Percentiles rank a stretch among this genome's conserved stretches.
These are phyloP conservation scores for Mrakia gelida DNA, from an alignment of 768 basidiomycete genomes.

Conservation along the genomic window DNA sequence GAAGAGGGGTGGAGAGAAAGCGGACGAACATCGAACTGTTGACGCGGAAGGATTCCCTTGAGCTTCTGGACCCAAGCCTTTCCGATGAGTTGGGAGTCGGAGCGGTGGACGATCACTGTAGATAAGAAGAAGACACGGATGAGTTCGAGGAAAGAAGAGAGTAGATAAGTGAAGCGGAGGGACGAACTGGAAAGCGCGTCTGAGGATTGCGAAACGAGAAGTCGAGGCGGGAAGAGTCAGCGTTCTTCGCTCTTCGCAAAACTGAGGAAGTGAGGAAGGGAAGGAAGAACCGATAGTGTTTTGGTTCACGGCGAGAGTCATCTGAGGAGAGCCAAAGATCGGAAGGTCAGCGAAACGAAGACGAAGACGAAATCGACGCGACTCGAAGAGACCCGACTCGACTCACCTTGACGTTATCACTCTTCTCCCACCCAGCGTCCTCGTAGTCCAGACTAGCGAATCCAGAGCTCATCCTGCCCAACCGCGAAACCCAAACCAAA, in stretches of 20 bases:
- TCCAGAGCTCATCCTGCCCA: slow-evolving; percentile 16
- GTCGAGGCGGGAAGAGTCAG: background rate
- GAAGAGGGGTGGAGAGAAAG: background rate
- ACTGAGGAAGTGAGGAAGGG: too few species aligned
- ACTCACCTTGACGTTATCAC: slow-evolving; percentile 74
- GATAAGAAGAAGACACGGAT: background rate
- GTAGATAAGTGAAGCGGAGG: background rate
- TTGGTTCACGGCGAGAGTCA: slow-evolving; percentile 82
- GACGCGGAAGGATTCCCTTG: slow-evolving; percentile 73
- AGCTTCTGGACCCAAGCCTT: slow-evolving; percentile 68
- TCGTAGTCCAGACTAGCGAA: slow-evolving; percentile 65
- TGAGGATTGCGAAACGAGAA: background rate
- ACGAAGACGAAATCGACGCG: too few species aligned
- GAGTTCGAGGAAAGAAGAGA: background rate
- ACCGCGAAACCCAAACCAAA: background rate
- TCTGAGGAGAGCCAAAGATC: slow-evolving; percentile 49
- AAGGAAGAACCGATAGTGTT: slow-evolving; percentile 61
- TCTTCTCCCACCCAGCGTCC: slow-evolving; percentile 78
- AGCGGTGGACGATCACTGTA: slow-evolving; percentile 73
- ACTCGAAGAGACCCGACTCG: background rate
- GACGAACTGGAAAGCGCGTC: slow-evolving; percentile 65
- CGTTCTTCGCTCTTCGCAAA: background rate
- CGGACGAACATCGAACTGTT: slow-evolving; percentile 41
- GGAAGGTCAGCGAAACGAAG: background rate
- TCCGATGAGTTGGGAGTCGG: slow-evolving; percentile 67